Base-by-base conservation (phyloP, 306 rosid genomes). In the Rosa rugosa region DNA sequence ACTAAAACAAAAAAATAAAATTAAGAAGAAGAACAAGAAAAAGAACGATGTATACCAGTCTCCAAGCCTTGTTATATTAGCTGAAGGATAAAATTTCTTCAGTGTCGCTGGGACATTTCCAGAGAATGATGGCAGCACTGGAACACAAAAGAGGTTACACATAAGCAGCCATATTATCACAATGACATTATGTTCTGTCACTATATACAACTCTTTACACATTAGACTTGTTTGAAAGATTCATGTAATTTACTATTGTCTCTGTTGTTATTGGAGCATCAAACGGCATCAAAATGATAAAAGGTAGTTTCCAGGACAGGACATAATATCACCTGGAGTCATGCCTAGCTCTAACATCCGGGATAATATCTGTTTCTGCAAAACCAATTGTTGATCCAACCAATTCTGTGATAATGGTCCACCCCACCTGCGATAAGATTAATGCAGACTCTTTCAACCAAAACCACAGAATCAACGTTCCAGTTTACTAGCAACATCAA, bases 311-410 rank as follows among this genome's bases (percentile, higher is more conserved):
- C 36, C 64, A 59, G 14, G 50, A 49, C 41, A 81, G 72, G 65
- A 36, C 27, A 51, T 6, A 65, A 34, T 50, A 64, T 74, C 77
- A 94, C 99, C 97, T 85, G 99, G 99, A 77, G 99, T 92, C 99
- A 94, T 94, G 84, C 99, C 99, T 65, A 94, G 87, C 84, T 92
- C 97, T 71, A 89, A 86, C 97, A 94, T 92, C 75, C 94, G 90
- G 67, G 91, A 81, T 68, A 94, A 59, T 80, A 94, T 89, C 80
- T 79, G 92, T 84, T 89, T 91, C 82, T 92, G 97, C 79, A 94
- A 87, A 81, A 69, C 70, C 87, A 92, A 86, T 74, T 94, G 99
- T 64, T 91, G 89, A 83, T 91, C 97, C 75, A 94, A 84, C 99
- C 99, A 94, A 85, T 85, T 89, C 84, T 92, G 93, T 53, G 97